Conservation (phyloP, 202 grass and related monocot genomes). For the Eragrostis tef region DNA sequence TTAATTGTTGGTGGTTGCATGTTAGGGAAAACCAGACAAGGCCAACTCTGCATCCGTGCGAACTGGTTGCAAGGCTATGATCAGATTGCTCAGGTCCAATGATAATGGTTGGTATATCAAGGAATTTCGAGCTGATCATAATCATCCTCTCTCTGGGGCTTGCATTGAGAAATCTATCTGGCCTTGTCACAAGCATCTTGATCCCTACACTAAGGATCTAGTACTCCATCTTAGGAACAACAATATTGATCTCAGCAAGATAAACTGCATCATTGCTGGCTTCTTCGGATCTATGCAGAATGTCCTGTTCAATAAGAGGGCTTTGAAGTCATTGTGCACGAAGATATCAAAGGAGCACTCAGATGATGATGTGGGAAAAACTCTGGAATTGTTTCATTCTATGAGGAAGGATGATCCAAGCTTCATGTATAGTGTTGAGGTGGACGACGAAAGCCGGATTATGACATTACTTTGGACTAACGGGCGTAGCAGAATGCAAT, state of each 20-base stretch:
- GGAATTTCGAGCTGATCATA: not conserved
- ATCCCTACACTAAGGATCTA: not conserved
- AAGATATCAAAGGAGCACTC: not conserved
- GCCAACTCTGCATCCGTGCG: not conserved
- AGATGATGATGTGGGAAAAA: not conserved
- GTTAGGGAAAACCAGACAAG: slow-evolving; percentile 1
- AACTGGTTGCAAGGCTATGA: slow-evolving; percentile 33
- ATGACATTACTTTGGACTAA: slow-evolving; percentile 25
- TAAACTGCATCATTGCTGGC: not conserved
- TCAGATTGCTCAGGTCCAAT: slow-evolving; percentile 2
- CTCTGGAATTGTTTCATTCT: slow-evolving; percentile 10
- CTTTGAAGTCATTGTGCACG: not conserved
- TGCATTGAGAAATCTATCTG: slow-evolving; percentile 23
- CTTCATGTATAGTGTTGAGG: slow-evolving; percentile 25
- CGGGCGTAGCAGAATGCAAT: slow-evolving; percentile 5
- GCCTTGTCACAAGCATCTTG: slow-evolving; percentile 33
- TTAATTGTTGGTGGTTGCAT: not conserved
- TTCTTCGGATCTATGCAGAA: slow-evolving; percentile 1
- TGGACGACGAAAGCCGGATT: not conserved
- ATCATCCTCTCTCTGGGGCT: slow-evolving; percentile 8
- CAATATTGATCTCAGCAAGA: not conserved
- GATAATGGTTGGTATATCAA: slow-evolving; percentile 15
- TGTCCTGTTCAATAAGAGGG: not conserved
- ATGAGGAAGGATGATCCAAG: slow-evolving; percentile 30
- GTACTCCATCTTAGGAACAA: slow-evolving; percentile 19